Conservation (phyloP, 768 basidiomycete species). For the Saitozyma podzolica region DNA sequence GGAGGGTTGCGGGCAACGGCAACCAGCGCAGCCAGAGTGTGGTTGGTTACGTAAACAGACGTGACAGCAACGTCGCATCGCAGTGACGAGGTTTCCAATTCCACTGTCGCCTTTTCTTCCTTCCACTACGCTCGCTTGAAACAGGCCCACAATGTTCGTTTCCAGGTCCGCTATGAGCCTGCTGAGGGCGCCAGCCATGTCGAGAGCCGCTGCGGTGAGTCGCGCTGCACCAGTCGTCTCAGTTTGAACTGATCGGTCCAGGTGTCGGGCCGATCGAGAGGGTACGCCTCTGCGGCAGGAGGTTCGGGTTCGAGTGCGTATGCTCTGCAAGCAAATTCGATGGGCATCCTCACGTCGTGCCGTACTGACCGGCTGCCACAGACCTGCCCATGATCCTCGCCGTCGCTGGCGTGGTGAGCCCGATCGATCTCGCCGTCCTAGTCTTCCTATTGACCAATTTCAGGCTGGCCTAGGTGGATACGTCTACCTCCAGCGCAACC, state of each 20-base stretch:
- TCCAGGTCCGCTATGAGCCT: too few relatives aligned
- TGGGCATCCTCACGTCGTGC: not conserved
- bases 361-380: slow-evolving; percentile 4
- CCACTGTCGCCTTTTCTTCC: too few relatives aligned
- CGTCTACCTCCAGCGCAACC: slow-evolving; percentile 56
- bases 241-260: not conserved
- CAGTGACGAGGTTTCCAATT: too few relatives aligned
- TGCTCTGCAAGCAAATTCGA: not conserved
- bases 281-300: slow-evolving; percentile 27
- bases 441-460: not conserved
- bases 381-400: slow-evolving; percentile 36
- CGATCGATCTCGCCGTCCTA: not conserved
- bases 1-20: too few relatives aligned
- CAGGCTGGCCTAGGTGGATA: slow-evolving; percentile 55
- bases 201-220: not conserved
- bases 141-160: too few relatives aligned
- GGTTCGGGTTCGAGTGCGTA: slow-evolving; percentile 30
- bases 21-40: too few relatives aligned
- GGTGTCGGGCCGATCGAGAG: slow-evolving; percentile 3
- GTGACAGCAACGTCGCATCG: too few relatives aligned
- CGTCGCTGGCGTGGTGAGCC: slow-evolving; percentile 32
- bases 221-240: not conserved
- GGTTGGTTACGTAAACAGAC: too few relatives aligned
- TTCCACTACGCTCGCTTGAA: too few relatives aligned
- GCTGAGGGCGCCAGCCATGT: not conserved